phyloP scores from a whole-genome alignment of 768 basidiomycete genomes.

The Austroboletus festivus region DNA sequence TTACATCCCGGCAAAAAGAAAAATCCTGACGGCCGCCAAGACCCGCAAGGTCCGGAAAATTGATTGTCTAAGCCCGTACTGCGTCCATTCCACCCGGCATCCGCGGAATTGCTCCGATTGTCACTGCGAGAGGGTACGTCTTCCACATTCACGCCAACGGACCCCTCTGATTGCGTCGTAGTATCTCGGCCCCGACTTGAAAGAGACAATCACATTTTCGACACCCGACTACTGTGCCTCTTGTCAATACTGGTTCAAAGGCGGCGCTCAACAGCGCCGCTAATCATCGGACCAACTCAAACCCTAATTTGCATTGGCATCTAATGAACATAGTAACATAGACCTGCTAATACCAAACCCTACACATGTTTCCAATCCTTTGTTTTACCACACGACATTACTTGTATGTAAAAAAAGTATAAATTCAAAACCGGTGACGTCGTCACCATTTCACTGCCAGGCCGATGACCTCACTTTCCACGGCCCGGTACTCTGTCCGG shows the following conservation, averaged over 20 bases:
- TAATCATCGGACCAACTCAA: constrained; percentile 16
- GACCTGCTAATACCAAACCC: constrained; percentile 24
- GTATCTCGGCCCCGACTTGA: constrained; percentile 71
- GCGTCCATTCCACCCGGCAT: constrained; percentile 40
- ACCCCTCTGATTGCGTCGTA: constrained; percentile 4
- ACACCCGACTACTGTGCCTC: constrained; percentile 54
- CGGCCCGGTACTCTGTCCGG: constrained; percentile 79
- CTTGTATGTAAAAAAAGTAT: constrained; percentile 14
- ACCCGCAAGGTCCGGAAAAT: constrained; percentile 35
- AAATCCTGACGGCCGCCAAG: constrained; percentile 19
- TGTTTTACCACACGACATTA: constrained; percentile 18
- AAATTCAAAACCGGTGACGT: constrained; percentile 11
- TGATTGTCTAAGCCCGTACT: constrained; percentile 36
- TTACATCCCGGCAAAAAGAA: constrained; percentile 24
- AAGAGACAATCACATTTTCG: constrained; percentile 53
- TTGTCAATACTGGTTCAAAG: constrained; percentile 58
- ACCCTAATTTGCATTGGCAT: constrained; percentile 11
- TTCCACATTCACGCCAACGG: not conserved
- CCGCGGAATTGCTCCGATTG: constrained; percentile 41
- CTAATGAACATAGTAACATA: constrained; percentile 29
- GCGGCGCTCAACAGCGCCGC: constrained; percentile 40
- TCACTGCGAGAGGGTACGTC: constrained; percentile 42
- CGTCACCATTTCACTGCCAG: constrained; percentile 69
- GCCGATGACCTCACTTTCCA: constrained; percentile 81
- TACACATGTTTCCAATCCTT: constrained; percentile 10